Evolutionary conservation across 352 stramenopile genomes (phyloP).

Genomic region (Globisporangium iwayamae): DNA sequence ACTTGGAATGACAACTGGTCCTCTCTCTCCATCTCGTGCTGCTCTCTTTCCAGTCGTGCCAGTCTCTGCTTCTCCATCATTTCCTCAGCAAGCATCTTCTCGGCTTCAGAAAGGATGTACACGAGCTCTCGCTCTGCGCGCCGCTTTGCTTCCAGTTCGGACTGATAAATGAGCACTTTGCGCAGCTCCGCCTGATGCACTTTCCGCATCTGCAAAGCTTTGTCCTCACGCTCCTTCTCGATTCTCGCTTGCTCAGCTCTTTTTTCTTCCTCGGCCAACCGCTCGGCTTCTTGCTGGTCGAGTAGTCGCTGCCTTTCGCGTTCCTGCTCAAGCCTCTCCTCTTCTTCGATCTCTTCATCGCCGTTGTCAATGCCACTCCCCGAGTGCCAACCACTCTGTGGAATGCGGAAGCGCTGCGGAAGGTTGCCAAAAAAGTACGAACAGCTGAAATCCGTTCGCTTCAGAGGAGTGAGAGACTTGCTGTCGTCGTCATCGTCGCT

Average conservation of each 20-base stretch:
- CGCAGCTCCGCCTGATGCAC: slow-evolving; percentile 51
- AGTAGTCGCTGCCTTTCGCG: slow-evolving; percentile 51
- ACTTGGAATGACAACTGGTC: slow-evolving; percentile 27
- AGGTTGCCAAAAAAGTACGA: slow-evolving; percentile 77
- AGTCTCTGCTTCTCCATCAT: slow-evolving; percentile 24
- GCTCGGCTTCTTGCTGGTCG: slow-evolving; percentile 58
- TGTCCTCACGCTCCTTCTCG: slow-evolving; percentile 67
- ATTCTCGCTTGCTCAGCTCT: slow-evolving; percentile 43
- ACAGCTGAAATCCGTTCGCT: slow-evolving; percentile 59
- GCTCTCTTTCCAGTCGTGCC: slow-evolving; percentile 29
- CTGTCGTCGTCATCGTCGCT: slow-evolving; percentile 57
- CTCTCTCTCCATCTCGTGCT: slow-evolving; percentile 39
- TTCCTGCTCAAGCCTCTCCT: slow-evolving; percentile 58
- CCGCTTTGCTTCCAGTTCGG: slow-evolving; percentile 45
- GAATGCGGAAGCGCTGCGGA: slow-evolving; percentile 36
- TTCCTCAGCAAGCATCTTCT: slow-evolving; percentile 41
- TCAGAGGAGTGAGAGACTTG: slow-evolving; percentile 34
- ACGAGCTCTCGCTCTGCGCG: slow-evolving; percentile 27
- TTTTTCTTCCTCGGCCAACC: slow-evolving; percentile 47
- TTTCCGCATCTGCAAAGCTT: slow-evolving; percentile 42
- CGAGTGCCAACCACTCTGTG: slow-evolving; percentile 40
- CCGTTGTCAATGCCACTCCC: slow-evolving; percentile 68
- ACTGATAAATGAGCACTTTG: slow-evolving; percentile 53
- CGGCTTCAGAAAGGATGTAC: slow-evolving; percentile 16
- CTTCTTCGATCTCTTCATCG: slow-evolving; percentile 71